A percentile compares a stretch with the other conserved stretches of the same genome.
Evolutionary conservation across 495 filamentous ascomycete species (phyloP).

Genomic region (Bryoglossum gracile): DNA sequence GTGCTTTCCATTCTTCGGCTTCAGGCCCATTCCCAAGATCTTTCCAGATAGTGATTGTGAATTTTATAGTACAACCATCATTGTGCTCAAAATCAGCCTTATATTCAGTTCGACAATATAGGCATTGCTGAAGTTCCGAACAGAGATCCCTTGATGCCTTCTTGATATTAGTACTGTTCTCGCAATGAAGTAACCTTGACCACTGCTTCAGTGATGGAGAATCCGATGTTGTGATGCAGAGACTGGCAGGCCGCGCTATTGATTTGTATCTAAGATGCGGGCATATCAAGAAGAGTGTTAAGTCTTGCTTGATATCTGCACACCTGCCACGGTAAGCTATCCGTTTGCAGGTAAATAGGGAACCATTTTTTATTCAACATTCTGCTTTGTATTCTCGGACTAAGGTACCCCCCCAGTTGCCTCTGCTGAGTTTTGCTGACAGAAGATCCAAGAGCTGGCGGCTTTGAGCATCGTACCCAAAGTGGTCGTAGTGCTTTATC

Average conservation of each 20-base stretch:
- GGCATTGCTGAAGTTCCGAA: slow-evolving; percentile 17
- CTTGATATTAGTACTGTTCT: slow-evolving; percentile 8
- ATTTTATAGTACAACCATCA: slow-evolving; percentile 10
- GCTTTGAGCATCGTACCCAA: slow-evolving; percentile 13
- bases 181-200: slow-evolving; percentile 7
- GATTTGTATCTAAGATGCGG: slow-evolving; percentile 5
- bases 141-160: slow-evolving; percentile 4
- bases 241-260: slow-evolving; percentile 2
- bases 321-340: slow-evolving; percentile 8
- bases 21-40: slow-evolving; percentile 16
- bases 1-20: slow-evolving; percentile 14
- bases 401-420: background rate
- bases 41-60: slow-evolving; percentile 16
- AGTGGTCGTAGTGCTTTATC: slow-evolving; percentile 13
- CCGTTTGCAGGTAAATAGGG: slow-evolving; percentile 9
- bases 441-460: slow-evolving; percentile 13
- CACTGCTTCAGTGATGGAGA: slow-evolving; percentile 4
- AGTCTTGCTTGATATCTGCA: slow-evolving; percentile 1
- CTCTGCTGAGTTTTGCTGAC: background rate
- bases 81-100: slow-evolving; percentile 9
- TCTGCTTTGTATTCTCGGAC: slow-evolving; percentile 6
- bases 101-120: slow-evolving; percentile 19
- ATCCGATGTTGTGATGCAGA: slow-evolving; percentile 8
- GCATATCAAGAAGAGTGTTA: slow-evolving; percentile 7
- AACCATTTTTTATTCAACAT: slow-evolving; percentile 16